Base-by-base conservation (phyloP, 805 yeast species). In the Starmerella riodocensis region DNA sequence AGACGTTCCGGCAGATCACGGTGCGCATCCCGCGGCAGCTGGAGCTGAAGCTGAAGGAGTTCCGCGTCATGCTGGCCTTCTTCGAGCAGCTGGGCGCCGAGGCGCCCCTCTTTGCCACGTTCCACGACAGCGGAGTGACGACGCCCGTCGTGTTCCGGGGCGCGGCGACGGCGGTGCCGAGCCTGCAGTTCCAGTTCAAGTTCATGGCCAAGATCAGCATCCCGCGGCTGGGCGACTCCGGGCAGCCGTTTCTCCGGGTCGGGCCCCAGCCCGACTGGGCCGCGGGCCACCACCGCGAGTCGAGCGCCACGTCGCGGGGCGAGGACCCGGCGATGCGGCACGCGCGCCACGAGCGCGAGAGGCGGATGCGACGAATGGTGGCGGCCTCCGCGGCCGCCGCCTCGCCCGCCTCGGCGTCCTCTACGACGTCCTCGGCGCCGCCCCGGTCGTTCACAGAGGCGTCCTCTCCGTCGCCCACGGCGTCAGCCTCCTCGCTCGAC, bases 41-140 rank as follows among this genome's bases (percentile, higher is more conserved):
- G 7, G 50, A 41, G 20, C 34, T 45, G 21, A 45, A 46, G 41
- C 40, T 48, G 27, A 42, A 38, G 29, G 53, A 50, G 39, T 42
- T 50, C 32, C 31, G 51, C 7, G 31, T 39, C n/a, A 34, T 49
- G 40, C 41, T 47, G 3, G 16, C 29, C 7, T 47, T 47, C 20
- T 27, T 44, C 13, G 41, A 39, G 13, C 40, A 38, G 34, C 27
- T 47, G 13, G 35, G 45, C 14, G 43, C 32, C 16, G 45, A 45
- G 7, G 24, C 19, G 18, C 39, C 41, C 6, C 13, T 46, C 12
- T 21, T 16, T 12, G 50, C 48, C 8, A 16, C 29, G 25, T 46
- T 46, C 40, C 23, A 23, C 18, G 24, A 16, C 8, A 25, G 9
- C 34, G 39, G 38, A 9, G 24, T 37, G 8, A 30, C 45, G 1